phyloP scores from a whole-genome alignment of 1,284 basidiomycete genomes.

The Apiotrichum gracile region DNA sequence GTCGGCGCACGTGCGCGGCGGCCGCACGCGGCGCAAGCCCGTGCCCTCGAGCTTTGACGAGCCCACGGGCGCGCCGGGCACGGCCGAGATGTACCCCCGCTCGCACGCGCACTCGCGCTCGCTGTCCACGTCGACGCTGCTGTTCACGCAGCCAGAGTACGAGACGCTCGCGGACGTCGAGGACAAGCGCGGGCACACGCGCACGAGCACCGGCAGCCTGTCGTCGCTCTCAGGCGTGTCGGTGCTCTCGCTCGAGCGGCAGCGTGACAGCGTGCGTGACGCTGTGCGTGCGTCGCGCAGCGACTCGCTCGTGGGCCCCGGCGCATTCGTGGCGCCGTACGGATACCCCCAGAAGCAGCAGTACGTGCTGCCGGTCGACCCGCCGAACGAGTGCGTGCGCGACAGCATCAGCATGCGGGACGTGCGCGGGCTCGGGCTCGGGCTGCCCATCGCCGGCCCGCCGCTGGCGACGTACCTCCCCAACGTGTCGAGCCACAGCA shows the following conservation, averaged over 20 bases:
- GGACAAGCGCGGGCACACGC: too few species aligned
- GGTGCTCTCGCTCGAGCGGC: not conserved
- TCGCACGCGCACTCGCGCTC: not conserved
- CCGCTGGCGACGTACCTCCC: not conserved
- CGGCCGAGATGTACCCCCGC: not conserved
- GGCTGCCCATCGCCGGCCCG: too few species aligned
- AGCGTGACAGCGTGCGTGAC: too few species aligned
- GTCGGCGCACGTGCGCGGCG: not conserved
- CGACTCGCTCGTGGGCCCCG: not conserved
- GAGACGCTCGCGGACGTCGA: not conserved
- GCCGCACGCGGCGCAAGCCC: conserved; percentile 6
- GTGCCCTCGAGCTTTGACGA: conserved; percentile 1
- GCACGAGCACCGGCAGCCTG: not conserved
- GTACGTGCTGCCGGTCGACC: conserved; percentile 25
- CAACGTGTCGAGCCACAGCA: not conserved
- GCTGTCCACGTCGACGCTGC: not conserved
- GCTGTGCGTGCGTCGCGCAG: too few species aligned
- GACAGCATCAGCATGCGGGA: too few species aligned
- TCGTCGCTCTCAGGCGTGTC: not conserved
- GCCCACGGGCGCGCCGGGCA: not conserved
- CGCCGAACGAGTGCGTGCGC: too few species aligned
- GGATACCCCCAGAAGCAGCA: not conserved
- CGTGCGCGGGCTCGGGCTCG: too few species aligned
- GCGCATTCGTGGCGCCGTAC: not conserved
- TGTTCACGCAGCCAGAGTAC: not conserved